phyloP scores from a whole-genome alignment of 495 filamentous ascomycete genomes.

The Neurospora sp. region DNA sequence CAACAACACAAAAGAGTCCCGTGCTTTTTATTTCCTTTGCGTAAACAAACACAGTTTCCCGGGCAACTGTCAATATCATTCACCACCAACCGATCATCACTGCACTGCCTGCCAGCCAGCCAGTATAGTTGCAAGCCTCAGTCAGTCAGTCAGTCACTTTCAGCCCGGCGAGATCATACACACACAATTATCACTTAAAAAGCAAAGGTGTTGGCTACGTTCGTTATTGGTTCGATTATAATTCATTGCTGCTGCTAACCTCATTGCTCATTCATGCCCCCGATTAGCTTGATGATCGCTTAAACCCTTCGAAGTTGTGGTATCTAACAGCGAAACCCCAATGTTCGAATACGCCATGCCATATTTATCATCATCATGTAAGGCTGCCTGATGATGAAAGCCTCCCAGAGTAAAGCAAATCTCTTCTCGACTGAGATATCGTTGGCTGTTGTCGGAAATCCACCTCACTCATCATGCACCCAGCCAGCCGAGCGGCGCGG shows the following conservation, averaged over 20 bases:
- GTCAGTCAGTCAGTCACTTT: neutral
- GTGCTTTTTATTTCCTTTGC: neutral
- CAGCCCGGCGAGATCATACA: too few relatives aligned
- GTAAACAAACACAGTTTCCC: neutral
- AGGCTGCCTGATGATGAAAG: too few relatives aligned
- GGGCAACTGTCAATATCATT: neutral
- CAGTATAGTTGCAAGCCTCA: too few relatives aligned
- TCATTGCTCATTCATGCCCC: neutral
- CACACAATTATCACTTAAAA: neutral
- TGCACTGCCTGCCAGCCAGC: too few relatives aligned
- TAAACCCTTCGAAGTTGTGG: neutral
- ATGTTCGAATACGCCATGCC: neutral
- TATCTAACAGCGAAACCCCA: neutral
- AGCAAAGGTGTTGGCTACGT: neutral
- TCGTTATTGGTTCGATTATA: neutral
- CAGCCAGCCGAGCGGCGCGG: too few relatives aligned
- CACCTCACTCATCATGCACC: too few relatives aligned
- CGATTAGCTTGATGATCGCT: neutral
- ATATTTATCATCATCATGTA: neutral
- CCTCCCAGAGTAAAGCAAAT: too few relatives aligned
- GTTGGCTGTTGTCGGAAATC: too few relatives aligned
- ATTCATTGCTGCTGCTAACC: neutral
- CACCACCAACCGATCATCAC: too few relatives aligned
- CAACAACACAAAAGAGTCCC: neutral
- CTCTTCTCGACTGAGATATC: too few relatives aligned